phyloP scores from a whole-genome alignment of 1,284 basidiomycete genomes.

The Meira miltonrushii region DNA sequence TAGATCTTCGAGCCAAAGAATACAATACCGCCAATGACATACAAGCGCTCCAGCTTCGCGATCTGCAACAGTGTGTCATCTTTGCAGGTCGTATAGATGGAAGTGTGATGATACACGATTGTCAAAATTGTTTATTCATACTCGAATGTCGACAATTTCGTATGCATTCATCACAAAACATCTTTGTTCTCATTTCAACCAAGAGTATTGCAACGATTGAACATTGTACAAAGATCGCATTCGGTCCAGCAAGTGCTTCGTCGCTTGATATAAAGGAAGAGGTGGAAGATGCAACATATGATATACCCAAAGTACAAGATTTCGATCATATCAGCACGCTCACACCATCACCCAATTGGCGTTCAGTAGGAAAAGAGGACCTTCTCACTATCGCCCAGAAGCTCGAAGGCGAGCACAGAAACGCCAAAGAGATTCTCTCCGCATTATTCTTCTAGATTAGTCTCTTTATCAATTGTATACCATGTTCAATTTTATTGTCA shows the following conservation, averaged over 20 bases:
- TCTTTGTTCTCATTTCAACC: constrained; percentile 3
- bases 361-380: no score
- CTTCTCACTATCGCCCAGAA: no score
- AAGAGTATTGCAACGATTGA: constrained; percentile 5
- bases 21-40: not conserved
- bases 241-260: not conserved
- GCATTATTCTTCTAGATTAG: no score
- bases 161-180: constrained; percentile 1
- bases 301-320: constrained; percentile 5
- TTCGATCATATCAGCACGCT: constrained; percentile 10
- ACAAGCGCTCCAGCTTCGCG: not conserved
- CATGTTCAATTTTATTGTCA: no score
- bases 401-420: no score
- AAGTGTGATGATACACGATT: constrained; percentile 9
- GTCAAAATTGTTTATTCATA: not conserved
- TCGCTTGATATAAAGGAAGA: not conserved
- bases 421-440: no score
- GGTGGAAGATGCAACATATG: not conserved
- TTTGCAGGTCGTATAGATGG: constrained; percentile 1
- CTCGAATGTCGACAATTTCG: constrained; percentile 6
- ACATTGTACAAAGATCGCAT: not conserved
- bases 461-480: no score
- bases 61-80: constrained; percentile 1
- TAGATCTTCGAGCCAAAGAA: constrained; percentile 1
- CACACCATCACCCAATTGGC: not conserved